Evolutionary conservation across 179 eudicot genomes (phyloP).

Genomic region (Silene vulgaris): DNA sequence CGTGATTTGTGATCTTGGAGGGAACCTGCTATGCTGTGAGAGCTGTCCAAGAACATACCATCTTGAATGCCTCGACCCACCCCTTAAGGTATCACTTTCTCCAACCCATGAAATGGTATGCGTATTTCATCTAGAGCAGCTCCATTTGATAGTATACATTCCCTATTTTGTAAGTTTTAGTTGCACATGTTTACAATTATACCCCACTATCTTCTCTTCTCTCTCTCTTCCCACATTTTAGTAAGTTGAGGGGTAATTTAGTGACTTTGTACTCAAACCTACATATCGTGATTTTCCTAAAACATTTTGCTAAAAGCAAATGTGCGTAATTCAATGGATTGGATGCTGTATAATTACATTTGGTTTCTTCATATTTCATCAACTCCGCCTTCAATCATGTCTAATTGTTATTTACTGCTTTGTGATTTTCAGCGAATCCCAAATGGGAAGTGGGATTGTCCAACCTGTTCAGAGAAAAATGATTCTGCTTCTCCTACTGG

Average conservation of each 20-base stretch:
- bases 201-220: background rate
- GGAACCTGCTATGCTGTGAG: conserved; percentile 81
- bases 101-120: background rate
- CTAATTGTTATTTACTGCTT: conserved; percentile 2
- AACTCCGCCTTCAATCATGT: background rate
- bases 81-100: conserved; percentile 56
- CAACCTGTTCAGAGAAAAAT: conserved; percentile 47
- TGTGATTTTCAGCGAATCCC: conserved; percentile 53
- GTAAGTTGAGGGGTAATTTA: background rate
- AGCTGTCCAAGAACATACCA: conserved; percentile 85
- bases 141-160: background rate
- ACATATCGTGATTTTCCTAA: background rate
- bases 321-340: background rate
- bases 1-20: conserved; percentile 82
- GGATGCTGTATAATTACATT: background rate
- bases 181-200: background rate
- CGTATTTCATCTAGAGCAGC: background rate
- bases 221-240: background rate
- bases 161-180: background rate
- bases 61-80: conserved; percentile 84
- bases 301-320: background rate
- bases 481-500: conserved; percentile 32
- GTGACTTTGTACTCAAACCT: background rate
- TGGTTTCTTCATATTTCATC: background rate
- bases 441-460: conserved; percentile 82